Evolutionary conservation across 2,329 filamentous ascomycete genomes (phyloP).

Genomic region (Chaetothyriales sp.): DNA sequence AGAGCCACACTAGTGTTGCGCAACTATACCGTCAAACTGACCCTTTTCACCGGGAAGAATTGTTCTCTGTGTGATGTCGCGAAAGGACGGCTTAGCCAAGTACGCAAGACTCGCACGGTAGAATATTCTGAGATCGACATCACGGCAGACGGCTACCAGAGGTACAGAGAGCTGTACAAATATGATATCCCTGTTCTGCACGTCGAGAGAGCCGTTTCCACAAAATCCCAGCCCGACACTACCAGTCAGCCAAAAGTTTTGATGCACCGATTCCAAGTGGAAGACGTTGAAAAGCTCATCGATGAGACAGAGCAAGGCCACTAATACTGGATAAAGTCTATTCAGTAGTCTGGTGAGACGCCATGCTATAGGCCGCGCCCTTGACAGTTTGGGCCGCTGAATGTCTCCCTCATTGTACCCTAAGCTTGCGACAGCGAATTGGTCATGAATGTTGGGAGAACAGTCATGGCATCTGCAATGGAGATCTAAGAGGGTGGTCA

Average conservation of each 20-base stretch:
- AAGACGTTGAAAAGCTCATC: slow-evolving; percentile 42
- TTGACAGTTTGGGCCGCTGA: slow-evolving; percentile 16
- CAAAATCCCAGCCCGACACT: slow-evolving; percentile 25
- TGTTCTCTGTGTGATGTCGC: slow-evolving; percentile 50
- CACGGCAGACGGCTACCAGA: slow-evolving; percentile 38
- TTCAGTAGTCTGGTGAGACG: slow-evolving; percentile 2
- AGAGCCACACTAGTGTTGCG: slow-evolving; percentile 9
- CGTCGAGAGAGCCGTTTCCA: slow-evolving; percentile 32
- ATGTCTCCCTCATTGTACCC: slow-evolving; percentile 19
- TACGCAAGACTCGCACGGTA: slow-evolving; percentile 40
- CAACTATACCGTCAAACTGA: slow-evolving; percentile 30
- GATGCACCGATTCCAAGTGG: slow-evolving; percentile 49
- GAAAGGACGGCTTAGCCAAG: slow-evolving; percentile 41
- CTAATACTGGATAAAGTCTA: slow-evolving; percentile 6
- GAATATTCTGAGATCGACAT: slow-evolving; percentile 47
- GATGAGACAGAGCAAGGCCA: slow-evolving; percentile 30
- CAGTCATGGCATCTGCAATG: slow-evolving; percentile 33
- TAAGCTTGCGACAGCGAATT: slow-evolving; percentile 24
- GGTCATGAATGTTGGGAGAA: slow-evolving; percentile 29
- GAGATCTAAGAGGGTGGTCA: slow-evolving; percentile 22
- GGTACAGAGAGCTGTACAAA: slow-evolving; percentile 49
- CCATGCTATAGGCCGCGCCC: slow-evolving; percentile 15
- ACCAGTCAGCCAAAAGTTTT: slow-evolving; percentile 39
- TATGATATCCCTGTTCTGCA: slow-evolving; percentile 54
- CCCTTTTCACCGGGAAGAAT: slow-evolving; percentile 46